Conservation (phyloP, 108 stramenopile genomes). For the Cyclotella kingstonii region DNA sequence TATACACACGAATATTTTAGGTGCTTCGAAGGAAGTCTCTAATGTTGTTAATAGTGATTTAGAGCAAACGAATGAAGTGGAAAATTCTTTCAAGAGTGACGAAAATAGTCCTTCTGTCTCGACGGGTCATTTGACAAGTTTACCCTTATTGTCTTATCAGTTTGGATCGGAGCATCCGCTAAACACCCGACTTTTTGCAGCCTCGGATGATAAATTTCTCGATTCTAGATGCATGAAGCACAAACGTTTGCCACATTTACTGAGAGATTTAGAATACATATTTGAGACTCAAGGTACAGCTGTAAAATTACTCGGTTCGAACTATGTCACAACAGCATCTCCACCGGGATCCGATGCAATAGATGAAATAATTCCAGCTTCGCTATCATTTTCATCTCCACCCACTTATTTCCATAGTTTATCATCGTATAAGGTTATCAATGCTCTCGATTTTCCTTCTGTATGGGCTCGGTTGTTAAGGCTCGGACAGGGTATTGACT, state of each 20-base stretch:
- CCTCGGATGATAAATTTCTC: slow-evolving; percentile 85
- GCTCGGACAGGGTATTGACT: slow-evolving; percentile 85
- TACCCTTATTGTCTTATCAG: slow-evolving; percentile 53
- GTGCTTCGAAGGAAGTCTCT: slow-evolving; percentile 72
- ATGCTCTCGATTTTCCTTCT: slow-evolving; percentile 67
- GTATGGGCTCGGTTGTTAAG: slow-evolving; percentile 72
- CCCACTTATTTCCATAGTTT: slow-evolving; percentile 14
- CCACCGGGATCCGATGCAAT: slow-evolving; percentile 15
- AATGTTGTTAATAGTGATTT: slow-evolving; percentile 42
- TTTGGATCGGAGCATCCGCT: slow-evolving; percentile 74
- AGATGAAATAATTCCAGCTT: slow-evolving; percentile 26
- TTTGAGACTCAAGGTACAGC: slow-evolving; percentile 88
- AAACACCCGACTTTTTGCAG: slow-evolving; percentile 69
- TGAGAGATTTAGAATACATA: slow-evolving; percentile 89
- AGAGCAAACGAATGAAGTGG: slow-evolving; percentile 7
- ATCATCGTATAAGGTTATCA: slow-evolving; percentile 47
- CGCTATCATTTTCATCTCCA: slow-evolving; percentile 23
- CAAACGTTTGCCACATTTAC: slow-evolving; percentile 79
- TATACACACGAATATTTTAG: slow-evolving; percentile 83
- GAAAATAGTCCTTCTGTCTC: slow-evolving; percentile 1
- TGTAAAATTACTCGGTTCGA: slow-evolving; percentile 59
- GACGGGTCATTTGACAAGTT: too few relatives aligned
- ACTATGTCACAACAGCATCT: slow-evolving; percentile 39
- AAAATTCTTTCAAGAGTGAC: slow-evolving; percentile 21
- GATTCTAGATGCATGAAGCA: slow-evolving; percentile 82